Conservation (phyloP, 495 filamentous ascomycete species). For the Aspergillus cavernicola region DNA sequence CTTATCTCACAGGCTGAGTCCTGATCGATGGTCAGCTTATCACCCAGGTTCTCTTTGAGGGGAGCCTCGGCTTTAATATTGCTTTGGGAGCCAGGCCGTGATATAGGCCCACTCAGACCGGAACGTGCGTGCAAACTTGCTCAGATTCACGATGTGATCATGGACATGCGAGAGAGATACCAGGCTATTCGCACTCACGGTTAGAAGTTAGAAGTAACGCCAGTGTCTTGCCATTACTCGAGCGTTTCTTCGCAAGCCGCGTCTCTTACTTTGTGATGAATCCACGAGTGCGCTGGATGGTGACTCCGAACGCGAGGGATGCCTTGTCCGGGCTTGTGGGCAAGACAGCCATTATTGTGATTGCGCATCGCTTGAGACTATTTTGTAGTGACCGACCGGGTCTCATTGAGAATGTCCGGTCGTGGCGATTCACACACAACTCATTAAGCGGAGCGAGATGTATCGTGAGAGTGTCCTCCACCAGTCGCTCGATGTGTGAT, state of each 20-base stretch:
- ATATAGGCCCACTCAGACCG: conserved; percentile 38
- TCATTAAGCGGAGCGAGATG: conserved; percentile 54
- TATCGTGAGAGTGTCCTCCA: conserved; percentile 52
- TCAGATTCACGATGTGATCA: conserved; percentile 57
- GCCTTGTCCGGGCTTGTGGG: conserved; percentile 54
- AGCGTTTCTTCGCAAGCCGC: conserved; percentile 64
- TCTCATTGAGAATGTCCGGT: conserved; percentile 53
- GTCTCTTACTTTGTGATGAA: conserved; percentile 70
- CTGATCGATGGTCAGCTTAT: too few relatives aligned
- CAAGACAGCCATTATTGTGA: conserved; percentile 69
- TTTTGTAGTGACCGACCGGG: conserved; percentile 71
- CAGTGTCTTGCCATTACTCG: conserved; percentile 50
- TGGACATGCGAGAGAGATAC: conserved; percentile 51
- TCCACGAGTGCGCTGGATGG: conserved; percentile 70
- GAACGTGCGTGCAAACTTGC: conserved; percentile 52
- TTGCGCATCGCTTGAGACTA: conserved; percentile 72
- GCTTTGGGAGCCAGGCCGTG: conserved; percentile 42
- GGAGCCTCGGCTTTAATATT: conserved; percentile 48
- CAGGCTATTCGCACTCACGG: conserved; percentile 60
- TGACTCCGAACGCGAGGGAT: conserved; percentile 64
- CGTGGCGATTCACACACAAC: conserved; percentile 60
- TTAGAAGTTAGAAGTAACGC: conserved; percentile 65
- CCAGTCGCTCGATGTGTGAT: conserved; percentile 20
- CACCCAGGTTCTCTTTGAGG: neutral
- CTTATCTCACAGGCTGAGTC: neutral